A percentile compares a stretch with the other conserved stretches of the same genome.
Conservation (phyloP, 1,284 basidiomycete species). For the Gymnopus androsaceus region DNA sequence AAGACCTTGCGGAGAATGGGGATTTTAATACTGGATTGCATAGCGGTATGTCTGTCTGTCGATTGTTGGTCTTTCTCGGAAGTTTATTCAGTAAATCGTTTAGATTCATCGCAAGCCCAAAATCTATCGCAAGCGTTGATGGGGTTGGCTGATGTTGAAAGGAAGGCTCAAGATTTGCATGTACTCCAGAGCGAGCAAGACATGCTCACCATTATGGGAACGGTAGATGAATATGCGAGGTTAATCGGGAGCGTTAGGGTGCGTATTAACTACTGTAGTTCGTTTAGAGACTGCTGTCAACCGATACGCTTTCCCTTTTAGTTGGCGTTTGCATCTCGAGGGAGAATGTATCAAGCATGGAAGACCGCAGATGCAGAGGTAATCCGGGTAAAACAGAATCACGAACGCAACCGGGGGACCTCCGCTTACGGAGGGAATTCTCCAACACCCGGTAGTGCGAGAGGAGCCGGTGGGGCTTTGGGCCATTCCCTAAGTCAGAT, state of each 20-base stretch:
- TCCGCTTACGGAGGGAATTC: constrained; percentile 8
- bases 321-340: constrained; percentile 85
- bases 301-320: constrained; percentile 11
- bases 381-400: constrained; percentile 67
- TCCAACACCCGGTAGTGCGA: constrained; percentile 1
- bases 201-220: constrained; percentile 75
- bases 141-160: constrained; percentile 73
- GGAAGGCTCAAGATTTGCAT: constrained; percentile 70
- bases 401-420: constrained; percentile 76
- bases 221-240: constrained; percentile 90
- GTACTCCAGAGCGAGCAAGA: constrained; percentile 78
- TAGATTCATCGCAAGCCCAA: constrained; percentile 21
- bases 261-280: too few species aligned
- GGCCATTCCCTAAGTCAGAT: constrained; percentile 73
- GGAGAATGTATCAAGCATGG: constrained; percentile 82
- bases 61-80: neutral
- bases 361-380: constrained; percentile 79
- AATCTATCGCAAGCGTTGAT: constrained; percentile 70
- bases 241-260: constrained; percentile 89
- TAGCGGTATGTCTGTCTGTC: neutral
- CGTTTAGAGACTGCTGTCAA: too few species aligned
- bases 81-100: neutral
- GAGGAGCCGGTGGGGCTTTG: constrained; percentile 27
- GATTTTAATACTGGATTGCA: constrained; percentile 9
- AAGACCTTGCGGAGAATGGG: constrained; percentile 33